Conservation (phyloP, 1,139 yeast genomes). For the Scheffersomyces lignicola region DNA sequence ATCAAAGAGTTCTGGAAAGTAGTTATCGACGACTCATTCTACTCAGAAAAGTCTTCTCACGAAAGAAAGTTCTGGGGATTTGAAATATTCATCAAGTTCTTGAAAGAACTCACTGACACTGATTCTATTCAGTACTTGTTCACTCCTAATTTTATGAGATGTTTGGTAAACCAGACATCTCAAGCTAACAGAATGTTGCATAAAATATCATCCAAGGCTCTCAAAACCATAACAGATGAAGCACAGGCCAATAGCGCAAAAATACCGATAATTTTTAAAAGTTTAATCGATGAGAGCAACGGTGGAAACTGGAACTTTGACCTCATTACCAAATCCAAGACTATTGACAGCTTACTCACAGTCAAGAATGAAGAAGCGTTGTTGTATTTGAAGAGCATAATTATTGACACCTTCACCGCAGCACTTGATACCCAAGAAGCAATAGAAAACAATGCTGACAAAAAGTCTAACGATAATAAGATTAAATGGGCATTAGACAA, state of each 20-base stretch:
- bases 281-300: conserved; percentile 46
- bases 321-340: conserved; percentile 70
- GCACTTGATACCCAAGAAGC: conserved; percentile 24
- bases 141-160: conserved; percentile 71
- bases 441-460: conserved; percentile 15
- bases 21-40: conserved; percentile 77
- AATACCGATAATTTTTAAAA: conserved; percentile 48
- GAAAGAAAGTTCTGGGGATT: conserved; percentile 91
- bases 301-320: conserved; percentile 79
- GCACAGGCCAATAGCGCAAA: conserved; percentile 39
- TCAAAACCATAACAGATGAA: conserved; percentile 42
- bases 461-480: conserved; percentile 39
- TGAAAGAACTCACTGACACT: conserved; percentile 26
- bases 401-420: conserved; percentile 22
- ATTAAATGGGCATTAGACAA: conserved; percentile 72
- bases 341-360: conserved; percentile 53
- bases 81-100: conserved; percentile 60
- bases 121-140: conserved; percentile 46
- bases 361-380: conserved; percentile 12
- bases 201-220: conserved; percentile 59
- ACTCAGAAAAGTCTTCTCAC: conserved; percentile 72
- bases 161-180: conserved; percentile 75
- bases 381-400: conserved; percentile 11
- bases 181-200: conserved; percentile 66
- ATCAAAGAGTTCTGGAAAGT: conserved; percentile 78